A percentile compares a stretch with the other conserved stretches of the same genome.
Conservation (phyloP, 306 rosid species). For the Lathyrus oleraceus region DNA sequence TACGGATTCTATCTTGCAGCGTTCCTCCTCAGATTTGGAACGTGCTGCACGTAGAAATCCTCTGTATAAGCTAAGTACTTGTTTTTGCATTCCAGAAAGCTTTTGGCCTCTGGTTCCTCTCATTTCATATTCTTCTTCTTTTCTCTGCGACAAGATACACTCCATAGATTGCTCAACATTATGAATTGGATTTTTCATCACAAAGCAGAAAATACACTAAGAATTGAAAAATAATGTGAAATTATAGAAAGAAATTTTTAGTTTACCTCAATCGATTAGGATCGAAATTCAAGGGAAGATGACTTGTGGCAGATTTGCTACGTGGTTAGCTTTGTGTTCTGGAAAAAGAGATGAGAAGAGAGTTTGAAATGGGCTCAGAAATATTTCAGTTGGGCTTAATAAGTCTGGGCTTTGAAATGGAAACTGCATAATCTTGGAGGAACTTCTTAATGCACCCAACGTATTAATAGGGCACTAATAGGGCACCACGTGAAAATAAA, state of each 20-base stretch:
- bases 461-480: no score
- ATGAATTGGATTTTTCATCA: neutral
- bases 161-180: no score
- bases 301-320: neutral
- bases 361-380: neutral
- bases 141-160: neutral
- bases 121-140: constrained; percentile 41
- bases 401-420: neutral
- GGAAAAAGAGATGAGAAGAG: neutral
- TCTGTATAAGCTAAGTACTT: constrained; percentile 77
- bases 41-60: constrained; percentile 80
- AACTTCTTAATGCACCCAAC: no score
- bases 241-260: neutral
- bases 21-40: constrained; percentile 58
- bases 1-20: constrained; percentile 56
- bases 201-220: neutral
- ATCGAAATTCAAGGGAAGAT: neutral
- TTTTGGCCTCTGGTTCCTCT: constrained; percentile 47
- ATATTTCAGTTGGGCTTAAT: neutral
- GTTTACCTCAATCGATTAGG: neutral
- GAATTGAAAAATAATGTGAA: neutral
- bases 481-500: no score
- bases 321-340: neutral
- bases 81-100: constrained; percentile 90
- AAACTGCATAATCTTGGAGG: no score